These are phyloP conservation scores for Fusarium nematophilum DNA, from an alignment of 2,329 filamentous ascomycete species.

Conservation along the genomic window DNA sequence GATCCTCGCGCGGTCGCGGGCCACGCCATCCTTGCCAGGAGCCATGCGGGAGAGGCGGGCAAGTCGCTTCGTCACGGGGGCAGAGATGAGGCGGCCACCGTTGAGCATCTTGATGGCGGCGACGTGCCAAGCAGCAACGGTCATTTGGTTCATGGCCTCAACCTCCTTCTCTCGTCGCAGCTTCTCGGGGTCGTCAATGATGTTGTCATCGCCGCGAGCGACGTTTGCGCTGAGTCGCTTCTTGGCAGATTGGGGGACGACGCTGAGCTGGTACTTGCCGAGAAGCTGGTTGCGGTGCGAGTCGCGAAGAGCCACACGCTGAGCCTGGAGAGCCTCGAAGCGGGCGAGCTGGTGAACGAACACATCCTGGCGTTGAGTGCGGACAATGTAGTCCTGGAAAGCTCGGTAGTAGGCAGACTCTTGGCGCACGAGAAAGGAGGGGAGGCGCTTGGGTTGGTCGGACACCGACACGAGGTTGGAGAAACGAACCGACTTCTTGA, in stretches of 20 bases:
- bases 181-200: conserved; percentile 72
- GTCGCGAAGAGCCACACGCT: conserved; percentile 78
- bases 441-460: conserved; percentile 61
- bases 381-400: conserved; percentile 79
- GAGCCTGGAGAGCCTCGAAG: conserved; percentile 88
- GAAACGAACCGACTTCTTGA: conserved; percentile 83
- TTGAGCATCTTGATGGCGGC: conserved; percentile 70
- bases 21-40: conserved; percentile 55
- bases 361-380: conserved; percentile 75
- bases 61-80: conserved; percentile 72
- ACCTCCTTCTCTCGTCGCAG: conserved; percentile 79
- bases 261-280: conserved; percentile 84
- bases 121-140: conserved; percentile 70
- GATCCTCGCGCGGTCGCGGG: conserved; percentile 71
- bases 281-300: conserved; percentile 83
- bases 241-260: conserved; percentile 74
- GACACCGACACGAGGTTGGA: conserved; percentile 63
- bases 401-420: conserved; percentile 90
- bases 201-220: conserved; percentile 74
- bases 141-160: conserved; percentile 80
- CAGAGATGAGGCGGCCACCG: conserved; percentile 72
- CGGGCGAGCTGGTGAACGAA: conserved; percentile 88
- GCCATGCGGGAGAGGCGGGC: conserved; percentile 64
- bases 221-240: conserved; percentile 79
- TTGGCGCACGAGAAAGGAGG: conserved; percentile 63